A percentile compares a stretch with the other conserved stretches of the same genome.
Conservation (phyloP, 164 flowering plant genomes). For the Cinnamomum micranthum region DNA sequence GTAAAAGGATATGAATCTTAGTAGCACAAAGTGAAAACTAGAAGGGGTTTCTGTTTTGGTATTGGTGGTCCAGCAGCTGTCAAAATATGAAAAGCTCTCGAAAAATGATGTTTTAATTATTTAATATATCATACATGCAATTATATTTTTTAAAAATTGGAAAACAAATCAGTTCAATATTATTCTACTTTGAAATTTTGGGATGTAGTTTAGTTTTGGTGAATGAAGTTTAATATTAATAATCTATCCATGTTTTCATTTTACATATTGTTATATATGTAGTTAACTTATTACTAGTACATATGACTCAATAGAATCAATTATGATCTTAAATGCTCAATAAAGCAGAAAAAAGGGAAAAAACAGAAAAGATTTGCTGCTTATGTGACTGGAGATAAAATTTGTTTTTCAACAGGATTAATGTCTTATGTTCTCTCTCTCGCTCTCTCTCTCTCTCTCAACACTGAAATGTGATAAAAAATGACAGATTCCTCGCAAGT, state of each 20-base stretch:
- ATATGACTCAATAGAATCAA: background rate
- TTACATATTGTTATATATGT: background rate
- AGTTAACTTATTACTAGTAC: background rate
- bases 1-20: too few species aligned
- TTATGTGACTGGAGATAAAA: background rate
- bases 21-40: background rate
- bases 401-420: background rate
- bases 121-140: too few species aligned
- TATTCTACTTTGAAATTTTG: background rate
- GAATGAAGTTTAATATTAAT: background rate
- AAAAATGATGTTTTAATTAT: too few species aligned
- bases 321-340: background rate
- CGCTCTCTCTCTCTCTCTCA: background rate
- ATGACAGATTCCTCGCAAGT: slow-evolving; percentile 70
- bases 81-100: too few species aligned
- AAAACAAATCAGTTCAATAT: background rate
- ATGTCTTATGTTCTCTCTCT: background rate
- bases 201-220: background rate
- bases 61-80: too few species aligned
- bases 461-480: background rate
- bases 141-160: too few species aligned
- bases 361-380: background rate
- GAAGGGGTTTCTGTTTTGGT: background rate
- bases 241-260: background rate
- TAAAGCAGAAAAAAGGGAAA: background rate